phyloP scores from a whole-genome alignment of 495 filamentous ascomycete species.

The Xylona heveae region DNA sequence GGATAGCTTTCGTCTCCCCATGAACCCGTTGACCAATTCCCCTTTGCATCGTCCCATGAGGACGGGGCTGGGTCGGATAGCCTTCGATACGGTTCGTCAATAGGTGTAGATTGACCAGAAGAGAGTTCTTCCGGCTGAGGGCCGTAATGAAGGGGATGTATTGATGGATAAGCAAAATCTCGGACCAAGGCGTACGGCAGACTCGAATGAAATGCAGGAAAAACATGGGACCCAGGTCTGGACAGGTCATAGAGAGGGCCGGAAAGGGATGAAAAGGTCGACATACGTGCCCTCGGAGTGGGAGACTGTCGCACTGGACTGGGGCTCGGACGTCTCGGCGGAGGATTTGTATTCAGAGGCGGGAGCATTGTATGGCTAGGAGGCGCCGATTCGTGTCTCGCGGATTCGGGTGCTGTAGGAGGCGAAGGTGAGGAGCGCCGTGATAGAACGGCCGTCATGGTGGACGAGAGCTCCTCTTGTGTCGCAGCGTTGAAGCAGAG shows the following conservation, averaged over 20 bases:
- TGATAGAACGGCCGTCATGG: constrained; percentile 2
- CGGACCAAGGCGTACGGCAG: constrained; percentile 78
- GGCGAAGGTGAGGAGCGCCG: constrained; percentile 1
- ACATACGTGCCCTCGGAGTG: constrained; percentile 54
- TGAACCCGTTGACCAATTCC: constrained; percentile 27
- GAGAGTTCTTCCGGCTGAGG: constrained; percentile 50
- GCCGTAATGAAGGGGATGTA: constrained; percentile 83
- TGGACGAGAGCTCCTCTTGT: no score
- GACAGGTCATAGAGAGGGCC: constrained; percentile 34
- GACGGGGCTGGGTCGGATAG: constrained; percentile 58
- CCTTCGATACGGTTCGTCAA: constrained; percentile 52
- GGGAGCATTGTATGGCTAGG: constrained; percentile 35
- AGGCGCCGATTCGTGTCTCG: constrained; percentile 5
- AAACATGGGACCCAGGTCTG: constrained; percentile 54
- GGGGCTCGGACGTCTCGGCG: constrained; percentile 33
- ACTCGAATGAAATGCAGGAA: constrained; percentile 69
- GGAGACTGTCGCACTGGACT: constrained; percentile 41
- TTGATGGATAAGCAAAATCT: constrained; percentile 79
- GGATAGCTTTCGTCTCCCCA: constrained; percentile 22
- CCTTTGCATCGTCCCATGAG: constrained; percentile 29
- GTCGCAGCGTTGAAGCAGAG: no score
- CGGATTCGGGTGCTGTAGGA: not conserved
- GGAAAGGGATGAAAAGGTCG: constrained; percentile 40
- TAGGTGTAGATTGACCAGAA: constrained; percentile 66
- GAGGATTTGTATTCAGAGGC: constrained; percentile 37